A percentile compares a stretch with the other conserved stretches of the same genome.
Evolutionary conservation across 345 rosid genomes (phyloP).

Genomic region (Noccaea bulbosa): DNA sequence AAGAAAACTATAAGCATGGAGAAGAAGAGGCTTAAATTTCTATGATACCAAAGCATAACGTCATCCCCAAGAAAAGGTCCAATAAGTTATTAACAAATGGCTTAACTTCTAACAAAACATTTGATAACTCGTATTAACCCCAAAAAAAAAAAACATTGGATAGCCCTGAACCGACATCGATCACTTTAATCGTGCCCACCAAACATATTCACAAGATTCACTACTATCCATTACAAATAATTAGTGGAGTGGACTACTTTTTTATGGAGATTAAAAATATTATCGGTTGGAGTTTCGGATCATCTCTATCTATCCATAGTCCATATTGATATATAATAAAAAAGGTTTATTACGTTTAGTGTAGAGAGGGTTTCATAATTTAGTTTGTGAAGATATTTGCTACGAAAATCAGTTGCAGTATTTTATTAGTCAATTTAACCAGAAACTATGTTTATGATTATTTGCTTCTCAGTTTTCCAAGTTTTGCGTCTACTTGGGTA

Average conservation of each 20-base stretch:
- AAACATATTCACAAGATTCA: not conserved
- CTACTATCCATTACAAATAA: not conserved
- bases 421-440: not conserved
- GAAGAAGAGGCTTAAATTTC: not conserved
- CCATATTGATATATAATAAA: not conserved
- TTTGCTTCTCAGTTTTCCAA: not conserved
- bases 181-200: not conserved
- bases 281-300: not conserved
- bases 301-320: not conserved
- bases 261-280: not conserved
- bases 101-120: not conserved
- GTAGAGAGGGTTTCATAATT: too few relatives aligned
- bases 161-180: not conserved
- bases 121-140: not conserved
- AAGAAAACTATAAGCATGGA: not conserved
- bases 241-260: not conserved
- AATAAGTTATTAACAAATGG: not conserved
- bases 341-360: too few relatives aligned
- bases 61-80: not conserved
- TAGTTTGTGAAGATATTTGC: not conserved
- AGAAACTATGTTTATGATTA: not conserved
- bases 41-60: conserved; percentile 1
- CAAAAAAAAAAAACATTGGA: too few relatives aligned
- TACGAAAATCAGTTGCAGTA: not conserved
- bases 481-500: not conserved